phyloP scores from a whole-genome alignment of 176 grass and related monocot genomes.

The Miscanthus lutarioriparius region DNA sequence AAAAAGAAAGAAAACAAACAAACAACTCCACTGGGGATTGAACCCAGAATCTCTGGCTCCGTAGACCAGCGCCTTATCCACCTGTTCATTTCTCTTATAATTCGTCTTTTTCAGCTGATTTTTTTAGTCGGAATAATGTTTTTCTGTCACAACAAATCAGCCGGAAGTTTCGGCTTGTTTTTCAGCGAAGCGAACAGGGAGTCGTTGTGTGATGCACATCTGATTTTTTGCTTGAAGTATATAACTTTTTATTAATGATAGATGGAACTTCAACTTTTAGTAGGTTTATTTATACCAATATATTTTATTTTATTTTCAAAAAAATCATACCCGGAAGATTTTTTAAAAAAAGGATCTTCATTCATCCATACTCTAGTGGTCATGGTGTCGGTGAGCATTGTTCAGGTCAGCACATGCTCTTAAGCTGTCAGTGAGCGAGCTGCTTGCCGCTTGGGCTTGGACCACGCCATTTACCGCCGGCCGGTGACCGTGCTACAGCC shows the following conservation, averaged over 20 bases:
- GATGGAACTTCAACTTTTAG: too few species aligned
- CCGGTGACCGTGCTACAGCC: not conserved
- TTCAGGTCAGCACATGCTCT: not conserved
- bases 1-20: not conserved
- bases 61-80: constrained; percentile 98
- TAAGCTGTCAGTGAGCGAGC: not conserved
- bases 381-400: constrained; percentile 1
- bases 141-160: too few species aligned
- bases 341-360: not conserved
- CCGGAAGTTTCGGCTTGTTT: too few species aligned
- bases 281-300: too few species aligned
- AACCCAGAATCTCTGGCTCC: constrained; percentile 99
- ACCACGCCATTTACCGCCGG: constrained; percentile 4
- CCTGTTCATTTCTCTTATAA: too few species aligned
- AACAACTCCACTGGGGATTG: constrained; percentile 93
- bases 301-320: too few species aligned
- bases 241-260: too few species aligned
- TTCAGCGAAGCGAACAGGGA: too few species aligned
- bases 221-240: too few species aligned
- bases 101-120: too few species aligned
- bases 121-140: too few species aligned
- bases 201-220: not conserved
- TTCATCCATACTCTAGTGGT: not conserved
- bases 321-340: too few species aligned
- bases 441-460: not conserved